Base-by-base conservation (phyloP, 306 rosid genomes). In the Cicer bijugum region DNA sequence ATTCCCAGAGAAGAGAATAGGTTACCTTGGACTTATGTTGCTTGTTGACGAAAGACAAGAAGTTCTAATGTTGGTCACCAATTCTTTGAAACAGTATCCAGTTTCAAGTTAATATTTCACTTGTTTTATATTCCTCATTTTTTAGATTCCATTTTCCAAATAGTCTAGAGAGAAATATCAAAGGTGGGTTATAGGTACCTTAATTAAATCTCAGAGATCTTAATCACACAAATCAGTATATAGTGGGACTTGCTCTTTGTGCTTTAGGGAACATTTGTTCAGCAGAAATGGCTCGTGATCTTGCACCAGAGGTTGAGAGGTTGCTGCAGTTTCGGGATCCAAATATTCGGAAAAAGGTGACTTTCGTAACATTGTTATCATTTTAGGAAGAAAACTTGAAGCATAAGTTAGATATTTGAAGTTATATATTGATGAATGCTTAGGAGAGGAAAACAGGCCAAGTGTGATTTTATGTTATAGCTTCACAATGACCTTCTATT, bases 11-110 rank as follows among this genome's bases (percentile, higher is more conserved):
- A 94, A 94, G 85, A 94, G 99, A 83, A 91, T 91, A 78, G 99
- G 99, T 57, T 94, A 94, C 81, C 99, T 94, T 78, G 97, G 96
- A 74, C 97, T 94, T 72, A 94, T 94, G 99, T 90, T 94, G 84
- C 97, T 94, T 81, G 97, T 94, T 48, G 99, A 94, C 80, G 99
- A 94, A 88, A 94, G 99, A 85, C 99, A 94, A 87, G 99, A 94
- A 76, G 99, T 94, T 84, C 85, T 94, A 48, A 94, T 94, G 99
- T 72, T 94, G 96, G 99, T 94, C 86, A 94, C 99, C 46, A 94
- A 94, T 85, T 90, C 97, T 5, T 83, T 94, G 82, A 94, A 94
- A 86, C 99, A 94, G 99, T 94, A 94, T 94, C 99, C 99, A 19
- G n/a, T 65, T 85, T 55, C 74, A 56, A 51, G 77, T 82, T 20